Conservation (phyloP, 73 alveolate genomes). For the Blepharisma japonicum region DNA sequence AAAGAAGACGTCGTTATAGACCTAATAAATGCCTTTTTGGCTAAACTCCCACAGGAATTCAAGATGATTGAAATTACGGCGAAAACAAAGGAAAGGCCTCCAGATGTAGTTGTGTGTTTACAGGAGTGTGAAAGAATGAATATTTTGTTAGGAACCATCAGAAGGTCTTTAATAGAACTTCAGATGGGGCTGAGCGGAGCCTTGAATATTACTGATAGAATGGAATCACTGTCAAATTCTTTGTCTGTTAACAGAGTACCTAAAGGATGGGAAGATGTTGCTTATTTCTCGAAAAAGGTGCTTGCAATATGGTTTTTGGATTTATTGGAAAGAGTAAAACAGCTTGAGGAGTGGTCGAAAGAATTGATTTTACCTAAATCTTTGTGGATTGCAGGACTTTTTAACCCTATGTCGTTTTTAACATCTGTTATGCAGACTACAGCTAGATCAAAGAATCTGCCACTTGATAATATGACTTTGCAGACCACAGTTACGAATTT, state of each 20-base stretch:
- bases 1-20: constrained; percentile 84
- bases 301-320: constrained; percentile 92
- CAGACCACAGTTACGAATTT: constrained; percentile 3
- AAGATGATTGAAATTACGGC: constrained; percentile 63
- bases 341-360: constrained; percentile 90
- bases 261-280: constrained; percentile 96
- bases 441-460: constrained; percentile 86
- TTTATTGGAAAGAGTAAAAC: constrained; percentile 77
- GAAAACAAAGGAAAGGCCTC: constrained; percentile 83
- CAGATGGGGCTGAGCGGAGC: constrained; percentile 99
- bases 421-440: constrained; percentile 95
- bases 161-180: constrained; percentile 93
- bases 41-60: constrained; percentile 80
- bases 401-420: constrained; percentile 97
- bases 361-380: constrained; percentile 88
- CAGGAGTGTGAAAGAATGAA: constrained; percentile 99
- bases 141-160: constrained; percentile 81
- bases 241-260: constrained; percentile 90
- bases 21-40: constrained; percentile 73
- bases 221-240: constrained; percentile 88
- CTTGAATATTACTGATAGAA: constrained; percentile 98
- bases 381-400: constrained; percentile 87
- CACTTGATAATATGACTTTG: constrained; percentile 88
- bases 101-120: constrained; percentile 93
- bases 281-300: constrained; percentile 97